phyloP scores from a whole-genome alignment of 345 rosid genomes.

The Balakata baccata region DNA sequence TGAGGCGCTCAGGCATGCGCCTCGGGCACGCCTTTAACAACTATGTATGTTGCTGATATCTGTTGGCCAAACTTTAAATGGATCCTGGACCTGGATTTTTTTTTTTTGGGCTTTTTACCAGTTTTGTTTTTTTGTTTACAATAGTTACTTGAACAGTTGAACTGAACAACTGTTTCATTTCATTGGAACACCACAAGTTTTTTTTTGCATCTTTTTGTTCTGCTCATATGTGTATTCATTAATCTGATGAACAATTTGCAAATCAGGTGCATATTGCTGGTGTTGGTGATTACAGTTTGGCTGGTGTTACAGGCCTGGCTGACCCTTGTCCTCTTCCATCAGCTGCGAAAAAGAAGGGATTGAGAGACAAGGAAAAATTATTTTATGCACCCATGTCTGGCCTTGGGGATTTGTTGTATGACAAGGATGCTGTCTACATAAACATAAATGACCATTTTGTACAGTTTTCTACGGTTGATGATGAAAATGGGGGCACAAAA shows the following conservation, averaged over 20 bases:
- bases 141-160: background rate
- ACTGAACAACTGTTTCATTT: background rate
- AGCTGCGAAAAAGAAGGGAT: conserved; percentile 76
- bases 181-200: background rate
- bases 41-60: background rate
- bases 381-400: conserved; percentile 99
- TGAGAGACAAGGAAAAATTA: conserved; percentile 84
- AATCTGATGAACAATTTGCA: conserved; percentile 13
- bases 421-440: conserved; percentile 97
- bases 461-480: conserved; percentile 73
- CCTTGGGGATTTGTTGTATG: conserved; percentile 87
- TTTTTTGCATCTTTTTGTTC: too few relatives aligned
- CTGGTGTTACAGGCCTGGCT: conserved; percentile 68
- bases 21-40: too few relatives aligned
- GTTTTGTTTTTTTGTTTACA: too few relatives aligned
- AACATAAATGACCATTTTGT: conserved; percentile 85
- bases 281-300: conserved; percentile 85
- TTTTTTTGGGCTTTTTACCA: background rate
- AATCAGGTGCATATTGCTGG: conserved; percentile 96
- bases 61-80: background rate
- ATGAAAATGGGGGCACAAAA: conserved; percentile 45
- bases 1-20: too few relatives aligned
- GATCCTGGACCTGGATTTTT: background rate
- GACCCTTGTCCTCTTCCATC: conserved; percentile 99
- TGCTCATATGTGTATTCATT: background rate